A percentile compares a stretch with the other conserved stretches of the same genome.
phyloP scores from a whole-genome alignment of 1,139 yeast species.

The Hanseniaspora sp. region DNA sequence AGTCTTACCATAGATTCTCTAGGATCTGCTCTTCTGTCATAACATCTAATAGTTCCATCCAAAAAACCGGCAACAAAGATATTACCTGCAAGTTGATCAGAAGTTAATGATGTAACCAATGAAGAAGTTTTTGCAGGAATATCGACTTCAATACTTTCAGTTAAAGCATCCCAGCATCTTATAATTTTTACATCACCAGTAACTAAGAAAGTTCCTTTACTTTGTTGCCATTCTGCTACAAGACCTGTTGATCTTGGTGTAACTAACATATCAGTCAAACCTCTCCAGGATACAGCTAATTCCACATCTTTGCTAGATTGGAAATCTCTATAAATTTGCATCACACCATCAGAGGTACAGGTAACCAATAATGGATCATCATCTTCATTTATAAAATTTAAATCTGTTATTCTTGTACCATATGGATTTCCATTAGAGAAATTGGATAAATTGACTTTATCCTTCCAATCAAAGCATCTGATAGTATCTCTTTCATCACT shows the following conservation, averaged over 20 bases:
- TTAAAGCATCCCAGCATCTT: slow-evolving; percentile 91
- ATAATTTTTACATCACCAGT: slow-evolving; percentile 93
- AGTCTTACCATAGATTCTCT: slow-evolving; percentile 76
- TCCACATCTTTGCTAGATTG: slow-evolving; percentile 47
- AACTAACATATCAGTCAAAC: slow-evolving; percentile 68
- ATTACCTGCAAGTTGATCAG: slow-evolving; percentile 95
- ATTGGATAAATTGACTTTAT: slow-evolving; percentile 44
- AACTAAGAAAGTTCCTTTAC: slow-evolving; percentile 78
- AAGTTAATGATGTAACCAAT: slow-evolving; percentile 78
- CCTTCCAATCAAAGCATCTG: slow-evolving; percentile 83
- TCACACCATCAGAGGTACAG: slow-evolving; percentile 89
- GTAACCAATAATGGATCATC: slow-evolving; percentile 74
- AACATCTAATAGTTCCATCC: slow-evolving; percentile 82
- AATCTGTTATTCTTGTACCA: slow-evolving; percentile 79
- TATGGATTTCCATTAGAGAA: slow-evolving; percentile 79
- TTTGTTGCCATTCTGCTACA: slow-evolving; percentile 93
- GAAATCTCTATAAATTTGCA: slow-evolving; percentile 72
- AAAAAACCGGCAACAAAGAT: slow-evolving; percentile 84
- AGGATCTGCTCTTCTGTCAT: slow-evolving; percentile 77
- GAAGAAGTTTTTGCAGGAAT: slow-evolving; percentile 86
- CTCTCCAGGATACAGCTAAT: slow-evolving; percentile 84
- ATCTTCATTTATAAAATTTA: slow-evolving; percentile 81
- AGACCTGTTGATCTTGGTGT: slow-evolving; percentile 78
- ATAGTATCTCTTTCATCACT: slow-evolving; percentile 79
- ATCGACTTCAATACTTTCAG: slow-evolving; percentile 76